A percentile compares a stretch with the other conserved stretches of the same genome.
Conservation (phyloP, 2,329 filamentous ascomycete genomes). For the Trichoderma oligosporum region DNA sequence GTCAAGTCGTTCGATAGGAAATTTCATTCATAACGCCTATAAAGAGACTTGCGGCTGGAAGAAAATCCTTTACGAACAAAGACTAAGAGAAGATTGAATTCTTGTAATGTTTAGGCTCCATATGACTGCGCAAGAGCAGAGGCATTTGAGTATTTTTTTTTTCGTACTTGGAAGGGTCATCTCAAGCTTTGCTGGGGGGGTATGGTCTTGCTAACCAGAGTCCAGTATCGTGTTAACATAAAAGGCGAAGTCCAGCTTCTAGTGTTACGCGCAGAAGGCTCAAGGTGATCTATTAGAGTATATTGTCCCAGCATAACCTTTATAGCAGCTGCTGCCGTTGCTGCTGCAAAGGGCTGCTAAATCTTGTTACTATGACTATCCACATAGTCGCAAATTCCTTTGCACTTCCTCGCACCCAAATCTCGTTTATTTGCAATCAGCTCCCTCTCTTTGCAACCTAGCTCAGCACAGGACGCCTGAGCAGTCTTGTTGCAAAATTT, state of each 20-base stretch:
- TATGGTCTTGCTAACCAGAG: background rate
- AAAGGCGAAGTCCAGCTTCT: background rate
- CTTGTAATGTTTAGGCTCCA: background rate
- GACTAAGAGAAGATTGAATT: too few relatives aligned
- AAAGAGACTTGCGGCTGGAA: too few relatives aligned
- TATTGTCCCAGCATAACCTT: background rate
- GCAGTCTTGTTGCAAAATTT: background rate
- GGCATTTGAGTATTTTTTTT: too few relatives aligned
- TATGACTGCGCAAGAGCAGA: background rate
- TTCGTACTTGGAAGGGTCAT: too few relatives aligned
- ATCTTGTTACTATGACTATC: conserved; percentile 37
- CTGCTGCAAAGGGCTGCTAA: conserved; percentile 27
- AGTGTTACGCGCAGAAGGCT: accelerated
- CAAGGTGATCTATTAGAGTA: background rate
- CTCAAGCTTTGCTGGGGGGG: background rate
- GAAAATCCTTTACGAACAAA: too few relatives aligned
- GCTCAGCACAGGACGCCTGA: background rate
- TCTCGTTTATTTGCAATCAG: background rate
- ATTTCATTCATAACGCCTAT: too few relatives aligned
- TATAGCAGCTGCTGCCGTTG: conserved; percentile 18
- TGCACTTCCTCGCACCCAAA: conserved; percentile 4
- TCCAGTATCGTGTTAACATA: background rate
- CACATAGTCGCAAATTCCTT: conserved; percentile 37
- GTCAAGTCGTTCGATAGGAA: too few relatives aligned
- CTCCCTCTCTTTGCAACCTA: background rate